Conservation (phyloP, 176 grass and related monocot genomes). For the Chloris gayana region DNA sequence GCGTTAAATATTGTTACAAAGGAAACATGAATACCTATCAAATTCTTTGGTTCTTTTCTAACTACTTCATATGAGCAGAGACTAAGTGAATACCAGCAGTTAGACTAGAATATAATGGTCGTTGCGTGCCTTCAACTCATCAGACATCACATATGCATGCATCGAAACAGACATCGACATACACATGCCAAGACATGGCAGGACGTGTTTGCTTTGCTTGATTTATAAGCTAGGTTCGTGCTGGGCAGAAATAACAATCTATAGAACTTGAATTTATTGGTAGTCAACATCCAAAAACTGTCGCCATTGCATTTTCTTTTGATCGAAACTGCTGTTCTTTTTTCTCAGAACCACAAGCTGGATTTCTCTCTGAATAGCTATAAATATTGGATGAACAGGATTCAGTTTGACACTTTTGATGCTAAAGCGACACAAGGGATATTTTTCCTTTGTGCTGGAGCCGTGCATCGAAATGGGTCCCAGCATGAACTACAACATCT, state of each 20-base stretch:
- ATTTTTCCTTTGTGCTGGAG: neutral
- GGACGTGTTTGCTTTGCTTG: neutral
- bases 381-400: neutral
- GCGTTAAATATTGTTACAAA: too few species aligned
- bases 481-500: too few species aligned
- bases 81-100: neutral
- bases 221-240: neutral
- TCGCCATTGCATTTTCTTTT: neutral
- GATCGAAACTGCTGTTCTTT: neutral
- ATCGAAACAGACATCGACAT: neutral
- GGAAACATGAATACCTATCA: neutral
- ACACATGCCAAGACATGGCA: neutral
- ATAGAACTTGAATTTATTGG: neutral
- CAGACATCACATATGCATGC: neutral
- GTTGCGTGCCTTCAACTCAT: neutral
- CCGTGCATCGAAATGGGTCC: too few species aligned
- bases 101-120: neutral
- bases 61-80: neutral
- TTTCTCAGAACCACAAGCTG: neutral
- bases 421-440: neutral
- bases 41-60: neutral
- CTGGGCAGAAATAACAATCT: neutral
- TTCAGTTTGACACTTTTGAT: neutral
- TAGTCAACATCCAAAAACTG: neutral
- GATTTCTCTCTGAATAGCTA: neutral